These are phyloP conservation scores for Kazachstania sp. DNA, from an alignment of 1,139 yeast species.

Conservation along the genomic window DNA sequence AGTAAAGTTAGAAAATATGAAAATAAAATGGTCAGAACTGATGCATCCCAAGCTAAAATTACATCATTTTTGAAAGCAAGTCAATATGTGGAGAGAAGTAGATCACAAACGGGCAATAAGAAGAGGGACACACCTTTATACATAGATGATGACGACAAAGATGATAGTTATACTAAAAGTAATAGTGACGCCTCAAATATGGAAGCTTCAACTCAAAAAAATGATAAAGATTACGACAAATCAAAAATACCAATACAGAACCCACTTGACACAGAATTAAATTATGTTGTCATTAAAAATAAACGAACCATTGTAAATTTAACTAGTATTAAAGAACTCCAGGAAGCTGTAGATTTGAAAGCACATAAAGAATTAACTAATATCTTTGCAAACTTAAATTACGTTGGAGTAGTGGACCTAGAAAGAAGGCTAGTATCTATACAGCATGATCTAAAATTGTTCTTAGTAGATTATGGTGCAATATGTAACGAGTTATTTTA, in stretches of 20 bases:
- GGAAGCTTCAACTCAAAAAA: no score
- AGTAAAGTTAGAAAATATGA: conserved; percentile 38
- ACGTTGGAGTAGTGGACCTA: conserved; percentile 77
- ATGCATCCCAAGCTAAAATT: conserved; percentile 55
- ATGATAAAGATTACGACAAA: no score
- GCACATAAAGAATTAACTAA: conserved; percentile 52
- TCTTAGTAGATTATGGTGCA: conserved; percentile 72
- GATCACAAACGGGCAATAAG: not conserved
- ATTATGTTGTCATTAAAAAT: conserved; percentile 15
- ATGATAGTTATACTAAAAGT: not conserved
- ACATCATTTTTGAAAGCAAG: conserved; percentile 36
- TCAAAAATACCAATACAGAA: no score
- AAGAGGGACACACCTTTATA: not conserved
- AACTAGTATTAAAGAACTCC: conserved; percentile 50
- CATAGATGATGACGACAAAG: not conserved
- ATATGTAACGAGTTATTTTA: conserved; percentile 64
- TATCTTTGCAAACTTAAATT: conserved; percentile 60
- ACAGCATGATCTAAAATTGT: conserved; percentile 72
- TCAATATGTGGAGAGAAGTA: conserved; percentile 7
- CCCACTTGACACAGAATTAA: not conserved
- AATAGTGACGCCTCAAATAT: no score
- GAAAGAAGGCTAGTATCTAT: conserved; percentile 62
- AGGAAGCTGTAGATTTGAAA: conserved; percentile 40
- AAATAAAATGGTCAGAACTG: conserved; percentile 65
- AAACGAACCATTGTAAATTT: conserved; percentile 38